Evolutionary conservation across 805 yeast species (phyloP).

Genomic region (Cyberlindnera veronae): DNA sequence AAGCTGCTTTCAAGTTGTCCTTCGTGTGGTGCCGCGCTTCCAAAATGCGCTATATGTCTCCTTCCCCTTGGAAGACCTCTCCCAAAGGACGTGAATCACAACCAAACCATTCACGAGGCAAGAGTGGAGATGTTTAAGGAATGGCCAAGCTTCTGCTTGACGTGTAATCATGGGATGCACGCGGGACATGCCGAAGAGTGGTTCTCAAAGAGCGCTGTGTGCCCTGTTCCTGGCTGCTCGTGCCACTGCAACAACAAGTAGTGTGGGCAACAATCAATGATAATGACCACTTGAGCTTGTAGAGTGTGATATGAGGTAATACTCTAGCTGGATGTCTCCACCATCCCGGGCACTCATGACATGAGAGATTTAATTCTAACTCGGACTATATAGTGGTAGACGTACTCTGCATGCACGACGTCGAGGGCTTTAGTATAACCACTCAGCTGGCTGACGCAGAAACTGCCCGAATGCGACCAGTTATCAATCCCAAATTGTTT

Average conservation of each 20-base stretch:
- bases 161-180: conserved; percentile 92
- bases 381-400: too few species aligned
- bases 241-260: conserved; percentile 75
- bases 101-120: conserved; percentile 16
- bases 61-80: conserved; percentile 70
- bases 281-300: too few species aligned
- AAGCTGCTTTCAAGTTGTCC: conserved; percentile 48
- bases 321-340: too few species aligned
- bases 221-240: conserved; percentile 92
- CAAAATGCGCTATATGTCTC: conserved; percentile 87
- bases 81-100: conserved; percentile 31
- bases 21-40: conserved; percentile 82
- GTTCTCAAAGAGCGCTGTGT: conserved; percentile 82
- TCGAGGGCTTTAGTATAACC: too few species aligned
- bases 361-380: too few species aligned
- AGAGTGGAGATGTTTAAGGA: conserved; percentile 45
- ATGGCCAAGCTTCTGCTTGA: conserved; percentile 90
- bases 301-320: too few species aligned
- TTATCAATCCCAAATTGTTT: too few species aligned
- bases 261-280: too few species aligned
- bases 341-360: too few species aligned
- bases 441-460: too few species aligned
- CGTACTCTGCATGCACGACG: too few species aligned
- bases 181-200: conserved; percentile 95
- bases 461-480: too few species aligned